phyloP scores from a whole-genome alignment of 2,329 filamentous ascomycete species.

The Arthrobotrys musiformis region DNA sequence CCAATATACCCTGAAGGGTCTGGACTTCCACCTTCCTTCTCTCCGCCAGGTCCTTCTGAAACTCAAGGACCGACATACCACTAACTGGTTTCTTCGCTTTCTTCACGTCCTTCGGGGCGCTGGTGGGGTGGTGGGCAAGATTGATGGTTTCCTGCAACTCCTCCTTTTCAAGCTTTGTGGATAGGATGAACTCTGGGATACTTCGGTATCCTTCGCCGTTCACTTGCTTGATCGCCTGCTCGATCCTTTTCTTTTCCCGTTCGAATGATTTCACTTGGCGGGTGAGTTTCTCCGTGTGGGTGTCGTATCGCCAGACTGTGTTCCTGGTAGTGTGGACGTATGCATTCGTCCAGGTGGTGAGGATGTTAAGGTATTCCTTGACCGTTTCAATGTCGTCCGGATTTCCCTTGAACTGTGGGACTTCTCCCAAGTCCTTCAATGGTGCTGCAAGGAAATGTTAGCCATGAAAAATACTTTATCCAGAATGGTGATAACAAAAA shows the following conservation, averaged over 20 bases:
- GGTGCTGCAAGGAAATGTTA: background rate
- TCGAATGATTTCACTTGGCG: background rate
- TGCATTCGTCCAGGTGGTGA: slow-evolving; percentile 25
- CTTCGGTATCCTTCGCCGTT: background rate
- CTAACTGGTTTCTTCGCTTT: background rate
- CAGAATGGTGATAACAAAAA: background rate
- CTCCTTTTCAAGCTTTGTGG: background rate
- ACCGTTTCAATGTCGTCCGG: background rate
- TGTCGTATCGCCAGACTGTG: background rate
- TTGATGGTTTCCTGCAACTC: background rate
- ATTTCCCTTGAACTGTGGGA: slow-evolving; percentile 12
- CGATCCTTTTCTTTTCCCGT: background rate
- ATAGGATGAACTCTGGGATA: background rate
- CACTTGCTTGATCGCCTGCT: background rate
- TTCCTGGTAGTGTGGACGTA: background rate
- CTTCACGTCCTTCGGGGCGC: background rate
- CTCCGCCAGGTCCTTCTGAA: background rate
- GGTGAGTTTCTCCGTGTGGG: background rate
- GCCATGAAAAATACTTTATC: background rate
- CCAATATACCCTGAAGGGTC: background rate
- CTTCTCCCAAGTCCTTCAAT: background rate
- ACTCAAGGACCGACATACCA: background rate
- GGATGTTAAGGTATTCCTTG: slow-evolving; percentile 2
- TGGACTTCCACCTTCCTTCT: background rate
- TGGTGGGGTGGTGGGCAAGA: no score